Evolutionary conservation across 2,329 filamentous ascomycete species (phyloP), one percentile per base, ranked within the genome.

Genomic region (Penicillium fuscoglaucum): DNA sequence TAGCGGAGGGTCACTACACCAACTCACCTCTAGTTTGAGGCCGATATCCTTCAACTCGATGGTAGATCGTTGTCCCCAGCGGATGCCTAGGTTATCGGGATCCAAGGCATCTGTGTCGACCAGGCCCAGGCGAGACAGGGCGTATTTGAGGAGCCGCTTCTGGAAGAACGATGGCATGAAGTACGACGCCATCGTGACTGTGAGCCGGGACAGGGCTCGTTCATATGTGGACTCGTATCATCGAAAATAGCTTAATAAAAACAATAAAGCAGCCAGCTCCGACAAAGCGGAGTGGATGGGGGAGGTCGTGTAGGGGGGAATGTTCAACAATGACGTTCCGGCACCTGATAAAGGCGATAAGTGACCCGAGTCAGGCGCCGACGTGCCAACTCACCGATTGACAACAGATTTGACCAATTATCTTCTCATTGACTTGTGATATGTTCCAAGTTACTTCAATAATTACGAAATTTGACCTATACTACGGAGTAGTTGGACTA

Each of bases 1-100:
- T 19, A 9, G 41, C 49, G 37, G 55, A 47, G 29, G 39, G 43
- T 40, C 37, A 49, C 47, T 28, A n/a, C 33, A 40, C 35, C 28
- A 9, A 74, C 80, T 67, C 80, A 90, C 91, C 81, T 91, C 84
- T 59, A 93, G 78, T 72, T 88, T 89, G 63, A 97, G 79, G 2
- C 89, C 91, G 58, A 97, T 89, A 82, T 98, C 89, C 66, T 88
- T 87, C 66, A 97, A 87, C 74, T 96, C 93, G 45, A 97, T 83
- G 0, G 90, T 88, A 41, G 89, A 95, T 65, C 88, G 88, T 74
- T 88, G 87, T 35, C 95, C 95, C 76, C 91, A 85, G 46, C 87
- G 87, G 66, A 97, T 85, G 67, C 96, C 91, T 62, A 98, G 79
- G 66, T 91, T 91, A 64, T 95, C 91, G 61, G 95, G 83, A 70